phyloP scores from a whole-genome alignment of 2,329 filamentous ascomycete genomes.

The Aureobasidium vineae region DNA sequence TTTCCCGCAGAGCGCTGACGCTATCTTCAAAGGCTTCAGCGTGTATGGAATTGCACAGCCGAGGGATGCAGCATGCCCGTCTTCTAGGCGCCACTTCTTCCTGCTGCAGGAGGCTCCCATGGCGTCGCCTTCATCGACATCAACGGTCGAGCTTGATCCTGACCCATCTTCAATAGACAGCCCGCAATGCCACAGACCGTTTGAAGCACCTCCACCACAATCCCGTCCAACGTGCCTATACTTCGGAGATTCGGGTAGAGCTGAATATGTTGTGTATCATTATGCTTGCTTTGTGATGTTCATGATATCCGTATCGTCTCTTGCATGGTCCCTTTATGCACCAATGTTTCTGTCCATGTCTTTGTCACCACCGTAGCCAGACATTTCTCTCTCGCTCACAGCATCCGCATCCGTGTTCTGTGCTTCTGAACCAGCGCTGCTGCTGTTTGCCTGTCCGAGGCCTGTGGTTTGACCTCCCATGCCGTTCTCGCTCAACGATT shows the following conservation, averaged over 20 bases:
- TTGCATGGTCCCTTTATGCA: slow-evolving; percentile 39
- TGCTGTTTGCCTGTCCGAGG: slow-evolving; percentile 41
- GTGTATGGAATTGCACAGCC: not conserved
- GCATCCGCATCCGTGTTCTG: slow-evolving; percentile 35
- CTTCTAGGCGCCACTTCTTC: too few relatives aligned
- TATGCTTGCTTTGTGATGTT: not conserved
- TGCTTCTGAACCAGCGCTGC: slow-evolving; percentile 42
- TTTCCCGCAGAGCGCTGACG: not conserved
- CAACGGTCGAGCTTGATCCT: not conserved
- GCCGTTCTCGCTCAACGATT: slow-evolving; percentile 56
- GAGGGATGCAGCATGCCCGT: too few relatives aligned
- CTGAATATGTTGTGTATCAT: not conserved
- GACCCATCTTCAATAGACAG: not conserved
- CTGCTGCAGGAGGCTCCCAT: not conserved
- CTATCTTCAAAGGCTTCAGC: not conserved
- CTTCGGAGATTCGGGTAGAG: not conserved
- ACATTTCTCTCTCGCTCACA: slow-evolving; percentile 49
- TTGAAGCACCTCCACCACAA: not conserved
- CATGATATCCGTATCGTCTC: not conserved
- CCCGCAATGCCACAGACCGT: not conserved
- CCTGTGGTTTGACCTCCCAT: slow-evolving; percentile 54
- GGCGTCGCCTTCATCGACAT: not conserved
- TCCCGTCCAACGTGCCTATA: not conserved
- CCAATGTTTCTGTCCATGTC: slow-evolving; percentile 53
- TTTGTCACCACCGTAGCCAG: slow-evolving; percentile 51